A percentile compares a stretch with the other conserved stretches of the same genome.
Evolutionary conservation across 2,329 filamentous ascomycete genomes (phyloP).

Genomic region (Diplodia scrobiculata): DNA sequence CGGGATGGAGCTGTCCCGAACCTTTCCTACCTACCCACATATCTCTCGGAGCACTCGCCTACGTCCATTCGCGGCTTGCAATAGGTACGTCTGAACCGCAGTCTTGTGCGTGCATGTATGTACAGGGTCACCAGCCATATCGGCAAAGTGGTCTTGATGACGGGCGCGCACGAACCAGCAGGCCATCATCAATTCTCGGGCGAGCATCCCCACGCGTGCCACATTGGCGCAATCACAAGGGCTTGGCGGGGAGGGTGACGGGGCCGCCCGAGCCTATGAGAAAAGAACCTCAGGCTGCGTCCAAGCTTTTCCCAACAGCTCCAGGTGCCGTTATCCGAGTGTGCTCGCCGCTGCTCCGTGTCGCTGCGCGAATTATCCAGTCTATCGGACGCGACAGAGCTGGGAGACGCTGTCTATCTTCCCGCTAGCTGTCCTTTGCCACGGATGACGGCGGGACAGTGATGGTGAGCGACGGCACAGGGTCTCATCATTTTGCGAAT

Average conservation of each 20-base stretch:
- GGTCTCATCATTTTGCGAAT: neutral
- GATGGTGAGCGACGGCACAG: conserved; percentile 4
- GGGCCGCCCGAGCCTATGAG: conserved; percentile 20
- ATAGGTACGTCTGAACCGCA: neutral
- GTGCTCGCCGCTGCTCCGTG: neutral
- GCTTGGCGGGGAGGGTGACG: conserved; percentile 5
- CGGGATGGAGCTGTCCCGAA: neutral
- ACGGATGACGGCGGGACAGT: neutral
- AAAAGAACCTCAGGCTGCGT: conserved; percentile 15
- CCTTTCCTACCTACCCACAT: neutral
- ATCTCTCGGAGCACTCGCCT: neutral
- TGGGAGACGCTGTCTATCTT: neutral
- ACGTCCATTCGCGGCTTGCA: neutral
- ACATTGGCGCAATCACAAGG: conserved; percentile 23
- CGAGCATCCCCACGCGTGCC: conserved; percentile 18
- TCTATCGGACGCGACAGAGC: too few species aligned
- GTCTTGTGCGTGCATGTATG: neutral
- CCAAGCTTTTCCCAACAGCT: conserved; percentile 2
- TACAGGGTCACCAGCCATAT: conserved; percentile 4
- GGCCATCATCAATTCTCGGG: conserved; percentile 16
- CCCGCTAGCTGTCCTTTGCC: neutral
- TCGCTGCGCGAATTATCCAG: conserved; percentile 9
- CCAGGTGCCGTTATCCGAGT: conserved; percentile 18
- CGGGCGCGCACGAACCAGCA: neutral
- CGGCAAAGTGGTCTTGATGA: neutral